These are phyloP conservation scores for Penstemon davidsonii DNA, from an alignment of 257 asterid species.

Conservation along the genomic window DNA sequence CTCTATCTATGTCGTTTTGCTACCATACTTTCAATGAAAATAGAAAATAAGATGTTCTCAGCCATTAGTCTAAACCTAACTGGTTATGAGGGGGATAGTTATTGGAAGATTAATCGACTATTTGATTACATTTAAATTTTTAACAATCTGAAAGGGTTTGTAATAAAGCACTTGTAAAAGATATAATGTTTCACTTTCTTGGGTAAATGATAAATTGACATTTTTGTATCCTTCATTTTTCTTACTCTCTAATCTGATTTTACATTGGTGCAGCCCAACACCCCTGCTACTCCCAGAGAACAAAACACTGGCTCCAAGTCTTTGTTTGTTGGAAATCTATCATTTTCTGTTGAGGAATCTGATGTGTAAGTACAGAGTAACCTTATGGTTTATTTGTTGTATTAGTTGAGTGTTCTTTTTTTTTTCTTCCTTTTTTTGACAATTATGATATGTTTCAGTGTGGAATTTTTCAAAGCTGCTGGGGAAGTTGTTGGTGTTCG, in stretches of 20 bases:
- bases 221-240: neutral
- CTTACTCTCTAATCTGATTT: neutral
- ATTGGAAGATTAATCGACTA: conserved; percentile 2
- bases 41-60: neutral
- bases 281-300: conserved; percentile 45
- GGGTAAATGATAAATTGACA: neutral
- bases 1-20: neutral
- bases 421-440: neutral
- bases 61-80: neutral
- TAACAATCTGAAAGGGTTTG: too few relatives aligned
- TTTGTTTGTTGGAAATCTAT: conserved; percentile 73
- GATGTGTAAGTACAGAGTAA: conserved; percentile 57
- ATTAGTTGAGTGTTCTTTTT: neutral
- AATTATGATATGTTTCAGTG: conserved; percentile 41
- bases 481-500: conserved; percentile 76
- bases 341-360: conserved; percentile 50
- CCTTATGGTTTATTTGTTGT: neutral
- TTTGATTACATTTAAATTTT: too few relatives aligned
- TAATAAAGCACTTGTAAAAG: too few relatives aligned
- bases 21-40: conserved; percentile 2
- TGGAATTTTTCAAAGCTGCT: conserved; percentile 63
- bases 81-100: neutral
- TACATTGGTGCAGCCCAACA: conserved; percentile 47
- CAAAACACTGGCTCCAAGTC: conserved; percentile 57
- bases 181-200: neutral